A percentile compares a stretch with the other conserved stretches of the same genome.
phyloP scores from a whole-genome alignment of 345 rosid genomes.

The Theobroma cacao region DNA sequence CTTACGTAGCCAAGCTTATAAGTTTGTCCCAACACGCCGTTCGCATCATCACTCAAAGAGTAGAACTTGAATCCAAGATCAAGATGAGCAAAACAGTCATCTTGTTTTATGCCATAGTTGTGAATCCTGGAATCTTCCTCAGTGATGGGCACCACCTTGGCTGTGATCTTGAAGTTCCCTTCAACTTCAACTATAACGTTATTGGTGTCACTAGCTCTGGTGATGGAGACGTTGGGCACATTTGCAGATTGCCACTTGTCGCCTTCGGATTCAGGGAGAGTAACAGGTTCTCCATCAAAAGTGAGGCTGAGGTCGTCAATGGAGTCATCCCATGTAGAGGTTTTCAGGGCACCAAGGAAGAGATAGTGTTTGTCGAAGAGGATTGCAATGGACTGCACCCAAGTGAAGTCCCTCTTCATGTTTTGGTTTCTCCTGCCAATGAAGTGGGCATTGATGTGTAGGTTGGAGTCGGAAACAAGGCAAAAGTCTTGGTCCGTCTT shows the following conservation, averaged over 20 bases:
- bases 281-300: conserved; percentile 36
- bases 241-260: conserved; percentile 32
- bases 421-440: conserved; percentile 43
- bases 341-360: conserved; percentile 45
- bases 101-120: conserved; percentile 48
- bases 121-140: conserved; percentile 54
- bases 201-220: conserved; percentile 36
- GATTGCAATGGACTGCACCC: conserved; percentile 55
- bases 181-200: conserved; percentile 37
- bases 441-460: conserved; percentile 59
- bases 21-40: conserved; percentile 65
- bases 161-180: conserved; percentile 42
- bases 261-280: conserved; percentile 26
- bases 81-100: conserved; percentile 70
- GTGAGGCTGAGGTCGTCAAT: conserved; percentile 35
- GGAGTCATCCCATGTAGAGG: conserved; percentile 56
- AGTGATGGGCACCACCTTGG: conserved; percentile 53
- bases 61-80: conserved; percentile 63
- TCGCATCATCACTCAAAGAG: conserved; percentile 40
- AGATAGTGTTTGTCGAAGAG: conserved; percentile 49
- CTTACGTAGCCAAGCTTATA: conserved; percentile 50
- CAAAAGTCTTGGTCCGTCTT: conserved; percentile 54
- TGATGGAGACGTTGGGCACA: conserved; percentile 25
- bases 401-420: conserved; percentile 61
- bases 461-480: conserved; percentile 49